phyloP scores from a whole-genome alignment of 2,329 filamentous ascomycete genomes.

The Penicillium italicum region DNA sequence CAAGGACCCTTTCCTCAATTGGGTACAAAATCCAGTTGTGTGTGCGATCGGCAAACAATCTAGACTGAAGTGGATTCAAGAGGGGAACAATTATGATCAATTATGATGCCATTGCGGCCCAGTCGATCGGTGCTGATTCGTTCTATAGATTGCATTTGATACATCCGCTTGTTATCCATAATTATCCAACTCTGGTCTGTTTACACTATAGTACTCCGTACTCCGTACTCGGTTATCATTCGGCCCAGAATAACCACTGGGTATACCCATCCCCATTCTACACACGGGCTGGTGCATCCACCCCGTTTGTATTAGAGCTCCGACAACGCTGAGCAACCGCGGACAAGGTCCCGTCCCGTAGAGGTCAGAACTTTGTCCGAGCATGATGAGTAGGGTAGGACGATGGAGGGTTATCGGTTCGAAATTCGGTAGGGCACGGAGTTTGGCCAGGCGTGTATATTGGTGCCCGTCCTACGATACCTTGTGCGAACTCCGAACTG shows the following conservation, averaged over 20 bases:
- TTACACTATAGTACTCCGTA: not conserved
- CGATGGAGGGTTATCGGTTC: not conserved
- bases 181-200: not conserved
- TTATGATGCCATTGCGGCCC: conserved; percentile 18
- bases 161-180: not conserved
- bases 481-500: conserved; percentile 1
- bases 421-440: not conserved
- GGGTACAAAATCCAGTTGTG: not conserved
- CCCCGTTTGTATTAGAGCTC: conserved; percentile 3
- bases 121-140: conserved; percentile 1
- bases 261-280: not conserved
- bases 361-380: conserved; percentile 12
- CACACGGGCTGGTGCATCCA: conserved; percentile 1
- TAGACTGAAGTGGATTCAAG: conserved; percentile 17
- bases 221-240: not conserved
- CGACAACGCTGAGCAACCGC: conserved; percentile 4
- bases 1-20: conserved; percentile 8
- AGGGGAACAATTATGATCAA: conserved; percentile 16
- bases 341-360: conserved; percentile 6
- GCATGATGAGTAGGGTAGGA: conserved; percentile 5
- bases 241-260: not conserved
- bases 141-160: not conserved
- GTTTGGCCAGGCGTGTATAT: not conserved
- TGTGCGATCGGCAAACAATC: conserved; percentile 22
- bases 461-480: not conserved